Evolutionary conservation across 2,329 filamentous ascomycete species (phyloP), one percentile per base, ranked within the genome.

Genomic region (Neofusicoccum umdonicola): DNA sequence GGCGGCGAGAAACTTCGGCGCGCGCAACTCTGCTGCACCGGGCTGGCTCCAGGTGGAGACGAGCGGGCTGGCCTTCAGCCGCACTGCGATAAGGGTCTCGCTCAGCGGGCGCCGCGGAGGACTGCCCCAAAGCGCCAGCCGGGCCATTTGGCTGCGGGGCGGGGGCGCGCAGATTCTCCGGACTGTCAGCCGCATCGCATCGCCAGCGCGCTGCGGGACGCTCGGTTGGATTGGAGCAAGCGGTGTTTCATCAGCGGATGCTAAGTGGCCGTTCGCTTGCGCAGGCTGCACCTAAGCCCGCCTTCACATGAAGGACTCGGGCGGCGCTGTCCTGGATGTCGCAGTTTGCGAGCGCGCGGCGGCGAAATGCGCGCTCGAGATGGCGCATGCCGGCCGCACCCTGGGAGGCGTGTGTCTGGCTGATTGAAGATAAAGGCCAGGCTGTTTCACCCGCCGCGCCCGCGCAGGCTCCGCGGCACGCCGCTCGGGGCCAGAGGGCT

Each of bases 61-160:
- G 27, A 9, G 50, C 48, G 15, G 48, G 48, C 48, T 9, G 48
- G n/a, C 37, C 35, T 37, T 60, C 42, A 60, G 56, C 56, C 42
- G 56, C 56, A 47, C 50, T 17, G 56, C 56, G 56, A 60, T 60
- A 60, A 60, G 56, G 56, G 56, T 47, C 54, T 57, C 39, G 39
- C 47, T 34, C 51, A 22, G 27, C 27, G 27, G 27, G 27, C 27
- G 27, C n/a, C 41, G 31, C 56, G 56, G 56, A 17, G 27, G 56
- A 60, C 15, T 60, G 56, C 56, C 56, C 41, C 15, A 60, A 57
- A 58, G 41, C 56, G 56, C 22, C 56, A 34, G 27, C 13, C 41
- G 27, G 41, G 41, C 17, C 41, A 44, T n/a, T 17, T 44, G 51
- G 19, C 22, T 22, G 50, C 19, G 19, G 50, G 19, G 52, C 22